Percentiles rank a stretch among this genome's conserved stretches.
Evolutionary conservation across 176 grass and related monocot species (phyloP).

Genomic region (Raddia guianensis): DNA sequence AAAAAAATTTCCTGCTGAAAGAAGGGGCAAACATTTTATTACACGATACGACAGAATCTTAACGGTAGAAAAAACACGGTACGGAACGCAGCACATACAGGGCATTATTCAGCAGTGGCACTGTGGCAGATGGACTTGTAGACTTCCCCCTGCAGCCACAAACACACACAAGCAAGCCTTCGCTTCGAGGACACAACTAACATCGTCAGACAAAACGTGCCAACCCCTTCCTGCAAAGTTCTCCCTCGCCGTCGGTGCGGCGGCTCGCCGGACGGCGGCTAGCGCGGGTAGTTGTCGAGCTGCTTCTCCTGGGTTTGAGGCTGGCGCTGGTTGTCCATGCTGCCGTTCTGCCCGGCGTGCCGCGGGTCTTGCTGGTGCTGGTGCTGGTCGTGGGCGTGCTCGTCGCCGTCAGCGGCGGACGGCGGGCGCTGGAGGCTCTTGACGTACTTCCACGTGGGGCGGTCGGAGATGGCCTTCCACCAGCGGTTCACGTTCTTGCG

Average conservation of each 20-base stretch:
- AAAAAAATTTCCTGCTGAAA: not conserved
- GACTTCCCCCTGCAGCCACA: not conserved
- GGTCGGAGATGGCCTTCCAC: conserved; percentile 66
- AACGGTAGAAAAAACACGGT: not conserved
- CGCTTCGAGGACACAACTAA: not conserved
- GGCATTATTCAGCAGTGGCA: conserved; percentile 1
- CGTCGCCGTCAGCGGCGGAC: not conserved
- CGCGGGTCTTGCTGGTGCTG: not conserved
- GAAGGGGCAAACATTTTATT: conserved; percentile 45
- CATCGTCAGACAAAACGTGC: not conserved
- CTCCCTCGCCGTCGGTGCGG: not conserved
- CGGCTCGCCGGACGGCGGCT: conserved; percentile 16
- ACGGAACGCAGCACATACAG: not conserved
- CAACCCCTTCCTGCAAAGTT: not conserved
- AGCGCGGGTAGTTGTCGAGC: not conserved
- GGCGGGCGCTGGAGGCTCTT: conserved; percentile 69
- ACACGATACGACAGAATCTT: not conserved
- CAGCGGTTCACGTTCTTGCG: conserved; percentile 70
- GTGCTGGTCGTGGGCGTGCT: not conserved
- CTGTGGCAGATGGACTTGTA: not conserved
- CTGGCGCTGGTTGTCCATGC: not conserved
- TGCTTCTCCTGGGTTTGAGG: not conserved
- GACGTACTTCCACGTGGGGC: conserved; percentile 69
- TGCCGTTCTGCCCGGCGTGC: not conserved
- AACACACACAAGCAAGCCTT: not conserved